A percentile compares a stretch with the other conserved stretches of the same genome.
Evolutionary conservation across 2,329 filamentous ascomycete species (phyloP).

Genomic region (Fusarium protoensiforme): DNA sequence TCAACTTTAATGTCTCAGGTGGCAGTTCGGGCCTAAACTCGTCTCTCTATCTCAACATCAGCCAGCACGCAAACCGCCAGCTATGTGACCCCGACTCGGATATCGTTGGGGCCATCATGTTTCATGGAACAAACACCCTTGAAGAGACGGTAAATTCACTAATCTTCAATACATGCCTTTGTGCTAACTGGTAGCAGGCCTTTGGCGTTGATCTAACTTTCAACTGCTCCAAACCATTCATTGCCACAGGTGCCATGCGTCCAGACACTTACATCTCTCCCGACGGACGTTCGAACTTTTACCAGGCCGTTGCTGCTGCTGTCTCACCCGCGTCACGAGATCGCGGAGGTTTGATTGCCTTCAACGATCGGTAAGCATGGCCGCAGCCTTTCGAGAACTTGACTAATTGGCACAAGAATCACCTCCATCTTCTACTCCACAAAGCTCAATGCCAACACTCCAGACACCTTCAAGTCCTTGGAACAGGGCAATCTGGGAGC

Average conservation of each 20-base stretch:
- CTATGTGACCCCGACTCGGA: slow-evolving; percentile 46
- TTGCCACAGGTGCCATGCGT: slow-evolving; percentile 25
- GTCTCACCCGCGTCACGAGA: slow-evolving; percentile 38
- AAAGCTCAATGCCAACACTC: slow-evolving; percentile 69
- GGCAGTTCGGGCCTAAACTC: slow-evolving; percentile 47
- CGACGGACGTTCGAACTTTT: slow-evolving; percentile 30
- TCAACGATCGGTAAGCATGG: slow-evolving; percentile 63
- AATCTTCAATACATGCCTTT: background rate
- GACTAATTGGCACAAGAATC: slow-evolving; percentile 38
- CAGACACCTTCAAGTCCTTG: slow-evolving; percentile 67
- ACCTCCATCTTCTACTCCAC: slow-evolving; percentile 64
- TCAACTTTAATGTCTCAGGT: slow-evolving; percentile 39
- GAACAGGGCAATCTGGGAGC: slow-evolving; percentile 55
- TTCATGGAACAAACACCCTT: slow-evolving; percentile 65
- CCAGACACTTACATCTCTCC: slow-evolving; percentile 25
- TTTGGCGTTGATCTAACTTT: slow-evolving; percentile 31
- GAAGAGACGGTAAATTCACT: slow-evolving; percentile 57
- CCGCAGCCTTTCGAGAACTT: too few species aligned
- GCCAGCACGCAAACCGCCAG: slow-evolving; percentile 45
- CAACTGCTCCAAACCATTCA: slow-evolving; percentile 34
- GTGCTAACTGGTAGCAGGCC: background rate
- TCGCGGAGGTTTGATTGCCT: slow-evolving; percentile 64
- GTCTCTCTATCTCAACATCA: slow-evolving; percentile 47
- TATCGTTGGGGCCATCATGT: slow-evolving; percentile 41
- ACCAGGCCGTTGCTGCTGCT: slow-evolving; percentile 20